These are phyloP conservation scores for Sclerotinia spermophila DNA, from an alignment of 2,329 filamentous ascomycete genomes.

Conservation along the genomic window DNA sequence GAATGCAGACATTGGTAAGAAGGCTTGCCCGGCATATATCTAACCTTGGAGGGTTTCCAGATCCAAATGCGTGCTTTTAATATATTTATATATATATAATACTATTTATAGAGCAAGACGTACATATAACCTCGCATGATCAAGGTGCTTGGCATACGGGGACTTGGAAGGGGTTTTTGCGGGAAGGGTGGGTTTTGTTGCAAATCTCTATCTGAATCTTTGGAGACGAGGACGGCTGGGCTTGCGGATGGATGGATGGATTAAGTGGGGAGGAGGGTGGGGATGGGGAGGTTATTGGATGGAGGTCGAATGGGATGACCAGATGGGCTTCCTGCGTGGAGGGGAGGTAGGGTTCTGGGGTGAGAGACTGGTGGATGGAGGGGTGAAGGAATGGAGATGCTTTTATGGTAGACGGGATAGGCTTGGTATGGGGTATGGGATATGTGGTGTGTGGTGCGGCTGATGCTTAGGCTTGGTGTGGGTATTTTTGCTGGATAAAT, in stretches of 20 bases:
- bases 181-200: slow-evolving; percentile 19
- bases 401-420: not conserved
- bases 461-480: not conserved
- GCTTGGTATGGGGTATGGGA: not conserved
- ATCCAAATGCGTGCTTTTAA: no score
- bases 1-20: no score
- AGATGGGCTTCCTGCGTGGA: not conserved
- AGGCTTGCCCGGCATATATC: no score
- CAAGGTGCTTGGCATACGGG: not conserved
- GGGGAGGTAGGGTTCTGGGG: not conserved
- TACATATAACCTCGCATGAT: not conserved
- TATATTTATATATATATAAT: no score
- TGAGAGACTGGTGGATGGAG: not conserved
- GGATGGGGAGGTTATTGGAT: slow-evolving; percentile 2
- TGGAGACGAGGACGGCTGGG: slow-evolving; percentile 17
- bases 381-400: not conserved
- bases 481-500: no score
- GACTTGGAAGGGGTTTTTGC: not conserved
- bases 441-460: no score
- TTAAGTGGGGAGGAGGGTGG: not conserved
- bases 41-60: not conserved
- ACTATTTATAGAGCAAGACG: no score
- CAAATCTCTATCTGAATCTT: slow-evolving; percentile 20
- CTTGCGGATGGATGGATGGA: not conserved
- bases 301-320: not conserved